A percentile compares a stretch with the other conserved stretches of the same genome.
These are phyloP conservation scores for Paraphaeosphaeria sporulosa DNA, from an alignment of 2,329 filamentous ascomycete genomes.

Conservation along the genomic window DNA sequence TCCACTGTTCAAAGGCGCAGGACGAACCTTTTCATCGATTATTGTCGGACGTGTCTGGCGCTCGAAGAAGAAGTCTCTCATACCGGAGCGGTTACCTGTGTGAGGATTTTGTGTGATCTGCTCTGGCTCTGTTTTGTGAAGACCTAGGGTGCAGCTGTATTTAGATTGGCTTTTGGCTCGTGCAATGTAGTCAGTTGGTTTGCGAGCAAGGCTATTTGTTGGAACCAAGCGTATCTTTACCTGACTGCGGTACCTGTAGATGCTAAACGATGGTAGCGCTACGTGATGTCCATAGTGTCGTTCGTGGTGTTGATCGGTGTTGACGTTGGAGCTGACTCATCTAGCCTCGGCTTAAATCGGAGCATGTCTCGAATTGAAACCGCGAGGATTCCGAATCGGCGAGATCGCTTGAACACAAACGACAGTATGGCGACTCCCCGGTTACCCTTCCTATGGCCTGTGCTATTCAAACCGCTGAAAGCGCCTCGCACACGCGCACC, in stretches of 20 bases:
- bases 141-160: too few species aligned
- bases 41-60: neutral
- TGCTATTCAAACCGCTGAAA: slow-evolving; percentile 49
- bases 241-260: too few species aligned
- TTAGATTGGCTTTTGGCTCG: too few species aligned
- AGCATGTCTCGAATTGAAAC: neutral
- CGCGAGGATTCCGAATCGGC: slow-evolving; percentile 1
- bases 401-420: neutral
- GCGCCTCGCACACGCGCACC: slow-evolving; percentile 30
- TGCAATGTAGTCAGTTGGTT: too few species aligned
- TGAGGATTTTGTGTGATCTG: too few species aligned
- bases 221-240: too few species aligned
- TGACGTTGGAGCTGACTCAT: neutral
- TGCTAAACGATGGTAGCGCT: neutral
- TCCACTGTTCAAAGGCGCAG: neutral
- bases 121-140: too few species aligned
- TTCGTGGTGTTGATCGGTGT: too few species aligned
- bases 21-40: neutral
- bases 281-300: neutral
- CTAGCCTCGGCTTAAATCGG: slow-evolving; percentile 6
- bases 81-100: too few species aligned
- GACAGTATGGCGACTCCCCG: slow-evolving; percentile 53
- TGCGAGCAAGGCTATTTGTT: too few species aligned
- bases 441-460: slow-evolving; percentile 57
- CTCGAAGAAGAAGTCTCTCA: neutral